Percentiles rank a stretch among this genome's conserved stretches.
These are phyloP conservation scores for Ophiocordyceps sinensis DNA, from an alignment of 2,329 filamentous ascomycete genomes.

Conservation along the genomic window DNA sequence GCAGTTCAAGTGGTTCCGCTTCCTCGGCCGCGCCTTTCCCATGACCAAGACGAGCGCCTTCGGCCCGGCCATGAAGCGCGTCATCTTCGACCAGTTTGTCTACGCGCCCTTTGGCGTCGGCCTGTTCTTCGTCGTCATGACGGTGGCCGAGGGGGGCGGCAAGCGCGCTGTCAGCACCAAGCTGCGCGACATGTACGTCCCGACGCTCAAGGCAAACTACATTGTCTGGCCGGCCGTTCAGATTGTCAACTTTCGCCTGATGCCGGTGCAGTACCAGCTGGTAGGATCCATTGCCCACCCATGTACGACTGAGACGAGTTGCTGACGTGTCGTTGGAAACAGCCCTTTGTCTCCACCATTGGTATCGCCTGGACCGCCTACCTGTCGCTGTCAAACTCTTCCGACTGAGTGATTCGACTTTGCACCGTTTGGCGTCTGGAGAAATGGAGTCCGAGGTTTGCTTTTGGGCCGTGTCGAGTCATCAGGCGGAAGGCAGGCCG, in stretches of 20 bases:
- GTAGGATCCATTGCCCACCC: constrained; percentile 38
- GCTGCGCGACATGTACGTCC: constrained; percentile 84
- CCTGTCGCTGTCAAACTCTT: constrained; percentile 77
- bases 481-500: no score
- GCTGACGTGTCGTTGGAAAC: neutral
- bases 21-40: constrained; percentile 70
- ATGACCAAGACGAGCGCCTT: constrained; percentile 65
- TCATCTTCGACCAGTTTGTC: constrained; percentile 81
- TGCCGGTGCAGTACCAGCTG: constrained; percentile 93
- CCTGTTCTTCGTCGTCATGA: constrained; percentile 93
- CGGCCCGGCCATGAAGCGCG: constrained; percentile 70
- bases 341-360: constrained; percentile 92
- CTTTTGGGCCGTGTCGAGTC: no score
- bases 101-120: constrained; percentile 84
- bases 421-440: constrained; percentile 6
- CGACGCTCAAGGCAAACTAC: constrained; percentile 90
- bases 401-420: constrained; percentile 35
- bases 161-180: constrained; percentile 66
- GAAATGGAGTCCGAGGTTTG: neutral
- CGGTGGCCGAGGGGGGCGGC: constrained; percentile 82
- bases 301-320: neutral
- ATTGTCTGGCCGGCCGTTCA: constrained; percentile 92
- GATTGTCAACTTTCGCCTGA: constrained; percentile 87
- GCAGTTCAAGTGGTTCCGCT: constrained; percentile 92
- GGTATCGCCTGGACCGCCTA: constrained; percentile 98